Conservation (phyloP, 2,329 filamentous ascomycete species). For the Zalaria sp. region DNA sequence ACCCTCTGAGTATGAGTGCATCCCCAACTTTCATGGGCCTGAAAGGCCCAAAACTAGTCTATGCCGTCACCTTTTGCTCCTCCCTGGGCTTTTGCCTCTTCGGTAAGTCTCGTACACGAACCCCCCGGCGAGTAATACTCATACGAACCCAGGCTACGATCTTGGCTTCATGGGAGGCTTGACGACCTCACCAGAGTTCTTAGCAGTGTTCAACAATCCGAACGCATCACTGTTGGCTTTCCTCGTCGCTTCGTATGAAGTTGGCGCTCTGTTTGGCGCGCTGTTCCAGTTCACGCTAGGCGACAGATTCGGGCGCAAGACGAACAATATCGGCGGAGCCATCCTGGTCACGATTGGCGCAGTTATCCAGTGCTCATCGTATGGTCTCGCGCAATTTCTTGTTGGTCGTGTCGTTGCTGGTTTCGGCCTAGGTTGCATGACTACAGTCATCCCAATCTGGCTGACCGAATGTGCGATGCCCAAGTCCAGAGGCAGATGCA, state of each 20-base stretch:
- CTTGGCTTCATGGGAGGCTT: conserved; percentile 24
- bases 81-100: conserved; percentile 25
- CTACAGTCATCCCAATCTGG: conserved; percentile 37
- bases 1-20: not conserved
- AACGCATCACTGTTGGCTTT: conserved; percentile 11
- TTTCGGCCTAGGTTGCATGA: conserved; percentile 38
- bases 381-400: conserved; percentile 29
- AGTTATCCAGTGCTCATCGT: conserved; percentile 32
- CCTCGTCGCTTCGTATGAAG: conserved; percentile 13
- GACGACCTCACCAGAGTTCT: conserved; percentile 1
- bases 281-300: conserved; percentile 19
- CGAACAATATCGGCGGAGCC: conserved; percentile 33
- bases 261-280: conserved; percentile 13
- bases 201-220: conserved; percentile 9
- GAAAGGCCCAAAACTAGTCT: conserved; percentile 5
- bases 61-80: conserved; percentile 11
- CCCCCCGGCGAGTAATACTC: not conserved
- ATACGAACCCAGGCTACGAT: not conserved
- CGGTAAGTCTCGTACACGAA: not conserved
- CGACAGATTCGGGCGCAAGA: conserved; percentile 33
- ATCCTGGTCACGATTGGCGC: conserved; percentile 36
- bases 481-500: conserved; percentile 34
- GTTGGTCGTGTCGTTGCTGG: conserved; percentile 39
- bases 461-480: conserved; percentile 36
- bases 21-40: conserved; percentile 5